phyloP scores from a whole-genome alignment of 2,329 filamentous ascomycete species.

The Trichoderma atroviride region DNA sequence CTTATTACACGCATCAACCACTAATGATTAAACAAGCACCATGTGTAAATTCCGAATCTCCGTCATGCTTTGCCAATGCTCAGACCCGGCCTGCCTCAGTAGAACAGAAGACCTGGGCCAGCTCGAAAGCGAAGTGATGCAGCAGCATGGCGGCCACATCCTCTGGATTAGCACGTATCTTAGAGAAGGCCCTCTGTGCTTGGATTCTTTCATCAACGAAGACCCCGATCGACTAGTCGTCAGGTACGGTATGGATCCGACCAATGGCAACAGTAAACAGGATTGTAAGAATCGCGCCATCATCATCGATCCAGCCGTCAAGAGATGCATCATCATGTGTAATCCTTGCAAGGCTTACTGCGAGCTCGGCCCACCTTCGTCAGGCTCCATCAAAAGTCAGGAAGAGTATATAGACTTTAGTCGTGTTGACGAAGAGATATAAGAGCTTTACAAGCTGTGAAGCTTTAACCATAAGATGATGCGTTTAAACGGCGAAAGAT shows the following conservation, averaged over 20 bases:
- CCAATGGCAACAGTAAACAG: constrained; percentile 27
- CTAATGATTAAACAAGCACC: neutral
- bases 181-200: constrained; percentile 17
- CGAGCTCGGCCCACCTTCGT: neutral
- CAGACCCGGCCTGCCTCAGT: neutral
- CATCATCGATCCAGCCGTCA: constrained; percentile 2
- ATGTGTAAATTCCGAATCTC: constrained; percentile 11
- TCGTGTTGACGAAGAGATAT: neutral
- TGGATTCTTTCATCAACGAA: constrained; percentile 25
- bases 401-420: neutral
- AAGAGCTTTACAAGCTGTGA: neutral
- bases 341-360: constrained; percentile 1
- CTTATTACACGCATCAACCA: neutral
- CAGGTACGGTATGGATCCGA: constrained; percentile 24
- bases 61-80: constrained; percentile 12
- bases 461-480: neutral
- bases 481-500: neutral
- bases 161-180: constrained; percentile 14
- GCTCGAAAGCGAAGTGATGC: constrained; percentile 7
- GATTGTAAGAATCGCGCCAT: constrained; percentile 26
- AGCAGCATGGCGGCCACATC: constrained; percentile 20
- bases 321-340: constrained; percentile 9
- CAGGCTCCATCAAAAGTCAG: constrained; percentile 1
- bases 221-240: constrained; percentile 25
- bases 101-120: neutral